These are phyloP conservation scores for Ascomycota sp. DNA, from an alignment of 2,329 filamentous ascomycete genomes.

Conservation along the genomic window DNA sequence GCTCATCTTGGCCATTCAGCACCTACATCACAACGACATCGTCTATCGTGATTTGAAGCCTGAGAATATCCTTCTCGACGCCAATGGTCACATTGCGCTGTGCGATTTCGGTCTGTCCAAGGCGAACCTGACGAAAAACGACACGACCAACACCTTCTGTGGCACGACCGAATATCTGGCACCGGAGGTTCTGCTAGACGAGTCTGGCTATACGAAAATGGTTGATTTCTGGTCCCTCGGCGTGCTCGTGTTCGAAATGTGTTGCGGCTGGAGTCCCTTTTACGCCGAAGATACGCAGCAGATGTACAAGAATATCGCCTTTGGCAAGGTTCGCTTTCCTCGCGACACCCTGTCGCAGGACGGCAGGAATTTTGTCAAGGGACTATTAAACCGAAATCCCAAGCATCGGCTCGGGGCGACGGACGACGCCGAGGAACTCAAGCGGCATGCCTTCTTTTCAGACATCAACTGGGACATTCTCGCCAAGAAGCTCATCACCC, in stretches of 20 bases:
- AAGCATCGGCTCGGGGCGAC: conserved; percentile 83
- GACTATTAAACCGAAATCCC: conserved; percentile 85
- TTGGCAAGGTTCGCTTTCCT: conserved; percentile 92
- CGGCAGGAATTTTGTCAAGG: conserved; percentile 94
- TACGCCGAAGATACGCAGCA: conserved; percentile 98
- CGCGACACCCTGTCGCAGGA: conserved; percentile 84
- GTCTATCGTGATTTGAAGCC: conserved; percentile 95
- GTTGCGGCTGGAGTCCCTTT: conserved; percentile 96
- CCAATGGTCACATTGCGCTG: conserved; percentile 89
- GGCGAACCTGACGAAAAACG: conserved; percentile 87
- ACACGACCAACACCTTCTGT: conserved; percentile 96
- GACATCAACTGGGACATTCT: conserved; percentile 86
- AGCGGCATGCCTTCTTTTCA: conserved; percentile 79
- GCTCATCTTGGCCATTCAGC: conserved; percentile 80
- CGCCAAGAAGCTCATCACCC: conserved; percentile 73
- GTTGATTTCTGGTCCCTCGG: conserved; percentile 98
- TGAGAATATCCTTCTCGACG: conserved; percentile 89
- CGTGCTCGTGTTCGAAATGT: conserved; percentile 97
- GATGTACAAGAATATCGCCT: conserved; percentile 99
- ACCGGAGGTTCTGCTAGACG: conserved; percentile 82
- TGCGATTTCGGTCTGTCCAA: conserved; percentile 97
- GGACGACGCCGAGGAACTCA: conserved; percentile 80
- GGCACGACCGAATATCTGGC: conserved; percentile 95
- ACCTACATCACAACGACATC: conserved; percentile 89
- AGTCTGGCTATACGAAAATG: conserved; percentile 98